phyloP scores from a whole-genome alignment of 2,329 filamentous ascomycete species.

The Aspergillus sp. region DNA sequence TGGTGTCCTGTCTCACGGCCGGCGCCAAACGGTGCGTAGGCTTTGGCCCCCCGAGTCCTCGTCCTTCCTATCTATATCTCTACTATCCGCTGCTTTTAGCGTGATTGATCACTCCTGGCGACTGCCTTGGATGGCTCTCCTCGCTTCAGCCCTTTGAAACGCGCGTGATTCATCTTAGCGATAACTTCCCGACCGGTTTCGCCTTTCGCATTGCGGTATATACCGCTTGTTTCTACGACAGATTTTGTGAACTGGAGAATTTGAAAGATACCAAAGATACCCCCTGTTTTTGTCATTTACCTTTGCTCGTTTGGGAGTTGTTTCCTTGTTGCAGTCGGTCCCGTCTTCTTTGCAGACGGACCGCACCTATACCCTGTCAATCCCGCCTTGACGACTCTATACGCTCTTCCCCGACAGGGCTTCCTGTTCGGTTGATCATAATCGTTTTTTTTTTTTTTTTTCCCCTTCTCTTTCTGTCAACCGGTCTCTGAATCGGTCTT shows the following conservation, averaged over 20 bases:
- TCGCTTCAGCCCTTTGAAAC: background rate
- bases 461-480: no score
- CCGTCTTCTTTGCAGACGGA: slow-evolving; percentile 18
- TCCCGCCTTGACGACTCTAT: slow-evolving; percentile 29
- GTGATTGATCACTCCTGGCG: background rate
- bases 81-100: background rate
- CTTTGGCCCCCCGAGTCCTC: slow-evolving; percentile 31
- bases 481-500: background rate
- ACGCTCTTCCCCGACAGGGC: slow-evolving; percentile 14
- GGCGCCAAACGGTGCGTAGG: slow-evolving; percentile 42
- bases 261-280: slow-evolving; percentile 21
- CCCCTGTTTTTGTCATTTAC: slow-evolving; percentile 22
- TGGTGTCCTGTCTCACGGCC: slow-evolving; percentile 42
- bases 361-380: slow-evolving; percentile 16
- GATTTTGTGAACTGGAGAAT: background rate
- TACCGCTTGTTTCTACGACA: slow-evolving; percentile 8
- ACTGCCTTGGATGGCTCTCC: background rate
- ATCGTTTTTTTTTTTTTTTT: slow-evolving; percentile 7
- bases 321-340: slow-evolving; percentile 19
- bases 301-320: slow-evolving; percentile 14
- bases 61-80: slow-evolving; percentile 10
- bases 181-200: background rate
- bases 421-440: slow-evolving; percentile 16
- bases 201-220: background rate
- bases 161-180: background rate